Evolutionary conservation across 768 basidiomycete species (phyloP).

Genomic region (Hysterangium stoloniferum): DNA sequence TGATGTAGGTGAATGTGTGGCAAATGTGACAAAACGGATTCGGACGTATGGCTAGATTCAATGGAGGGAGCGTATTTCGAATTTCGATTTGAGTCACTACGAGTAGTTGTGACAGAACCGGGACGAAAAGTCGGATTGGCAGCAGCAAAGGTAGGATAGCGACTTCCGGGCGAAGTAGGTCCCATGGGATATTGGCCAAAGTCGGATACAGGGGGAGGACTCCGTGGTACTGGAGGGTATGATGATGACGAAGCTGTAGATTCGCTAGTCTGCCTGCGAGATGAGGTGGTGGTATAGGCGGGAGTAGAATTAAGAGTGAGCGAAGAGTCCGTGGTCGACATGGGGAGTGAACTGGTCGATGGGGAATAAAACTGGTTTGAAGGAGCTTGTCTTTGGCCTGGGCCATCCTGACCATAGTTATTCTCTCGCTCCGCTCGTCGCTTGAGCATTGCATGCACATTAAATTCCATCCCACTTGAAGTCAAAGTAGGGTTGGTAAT

Average conservation of each 20-base stretch:
- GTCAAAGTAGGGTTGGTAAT: constrained; percentile 79
- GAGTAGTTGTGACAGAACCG: constrained; percentile 31
- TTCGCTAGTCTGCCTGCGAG: neutral
- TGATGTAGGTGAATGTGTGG: constrained; percentile 20
- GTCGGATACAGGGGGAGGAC: constrained; percentile 41
- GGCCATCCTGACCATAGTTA: constrained; percentile 33
- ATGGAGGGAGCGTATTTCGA: constrained; percentile 61
- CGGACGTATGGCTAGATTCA: constrained; percentile 28
- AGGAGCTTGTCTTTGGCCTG: constrained; percentile 38
- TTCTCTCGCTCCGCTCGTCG: constrained; percentile 48
- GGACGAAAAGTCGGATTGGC: constrained; percentile 23
- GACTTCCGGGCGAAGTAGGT: constrained; percentile 19
- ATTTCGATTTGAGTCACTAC: constrained; percentile 35
- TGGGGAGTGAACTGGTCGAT: constrained; percentile 25
- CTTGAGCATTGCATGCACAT: constrained; percentile 46
- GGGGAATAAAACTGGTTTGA: constrained; percentile 40
- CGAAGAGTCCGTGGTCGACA: constrained; percentile 8
- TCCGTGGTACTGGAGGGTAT: constrained; percentile 37
- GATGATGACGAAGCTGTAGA: constrained; percentile 30
- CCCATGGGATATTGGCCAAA: constrained; percentile 38
- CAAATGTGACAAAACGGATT: constrained; percentile 46
- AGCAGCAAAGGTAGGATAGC: constrained; percentile 12
- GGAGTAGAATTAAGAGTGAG: constrained; percentile 7
- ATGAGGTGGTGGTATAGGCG: neutral
- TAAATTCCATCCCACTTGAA: constrained; percentile 61